phyloP scores from a whole-genome alignment of 129 eudicot genomes.

The Gnaphalium uliginosum region DNA sequence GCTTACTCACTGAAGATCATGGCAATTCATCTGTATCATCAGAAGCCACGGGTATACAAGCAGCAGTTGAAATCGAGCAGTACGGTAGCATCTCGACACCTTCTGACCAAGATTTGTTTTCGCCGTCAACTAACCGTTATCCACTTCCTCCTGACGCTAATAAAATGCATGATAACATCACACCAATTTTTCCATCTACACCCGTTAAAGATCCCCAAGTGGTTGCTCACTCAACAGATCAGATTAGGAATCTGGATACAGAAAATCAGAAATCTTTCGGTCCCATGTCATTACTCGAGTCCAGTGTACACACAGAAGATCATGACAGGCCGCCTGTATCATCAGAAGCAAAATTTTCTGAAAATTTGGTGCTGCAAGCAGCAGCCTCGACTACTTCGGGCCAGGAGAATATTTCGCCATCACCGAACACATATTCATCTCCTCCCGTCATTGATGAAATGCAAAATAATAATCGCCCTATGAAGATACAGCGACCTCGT shows the following conservation, averaged over 20 bases:
- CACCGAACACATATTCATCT: constrained; percentile 26
- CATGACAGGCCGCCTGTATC: constrained; percentile 28
- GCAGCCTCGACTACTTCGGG: constrained; percentile 35
- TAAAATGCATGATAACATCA: constrained; percentile 36
- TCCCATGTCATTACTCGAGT: constrained; percentile 15
- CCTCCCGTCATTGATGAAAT: constrained; percentile 39
- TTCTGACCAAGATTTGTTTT: constrained; percentile 38
- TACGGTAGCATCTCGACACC: constrained; percentile 15
- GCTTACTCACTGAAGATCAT: constrained; percentile 24
- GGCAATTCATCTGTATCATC: constrained; percentile 24
- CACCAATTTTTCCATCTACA: constrained; percentile 29
- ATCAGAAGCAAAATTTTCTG: constrained; percentile 35
- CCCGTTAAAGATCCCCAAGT: constrained; percentile 15
- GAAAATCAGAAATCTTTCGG: constrained; percentile 14
- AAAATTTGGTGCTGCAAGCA: constrained; percentile 23
- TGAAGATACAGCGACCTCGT: constrained; percentile 67
- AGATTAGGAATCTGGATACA: constrained; percentile 8
- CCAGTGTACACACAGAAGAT: constrained; percentile 19
- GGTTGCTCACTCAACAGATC: constrained; percentile 14
- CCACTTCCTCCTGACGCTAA: constrained; percentile 33
- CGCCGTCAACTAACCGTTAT: constrained; percentile 28
- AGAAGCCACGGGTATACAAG: constrained; percentile 24
- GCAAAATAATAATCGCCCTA: constrained; percentile 34
- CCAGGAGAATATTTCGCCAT: constrained; percentile 32
- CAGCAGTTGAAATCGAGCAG: constrained; percentile 2